These are phyloP conservation scores for Blastocystis sp. DNA, from an alignment of 352 stramenopile species.

Conservation along the genomic window DNA sequence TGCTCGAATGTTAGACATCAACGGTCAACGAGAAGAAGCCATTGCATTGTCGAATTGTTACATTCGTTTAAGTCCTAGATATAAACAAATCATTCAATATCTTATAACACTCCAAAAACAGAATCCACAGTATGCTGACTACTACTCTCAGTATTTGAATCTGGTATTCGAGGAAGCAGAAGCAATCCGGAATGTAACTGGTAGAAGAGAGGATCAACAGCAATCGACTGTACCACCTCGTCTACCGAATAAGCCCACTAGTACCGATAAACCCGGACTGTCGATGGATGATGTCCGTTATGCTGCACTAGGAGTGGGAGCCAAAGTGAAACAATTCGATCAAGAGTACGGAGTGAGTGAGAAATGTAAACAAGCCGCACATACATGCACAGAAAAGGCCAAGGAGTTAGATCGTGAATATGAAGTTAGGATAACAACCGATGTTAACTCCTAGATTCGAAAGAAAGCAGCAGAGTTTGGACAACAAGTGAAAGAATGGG, in stretches of 20 bases:
- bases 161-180: constrained; percentile 19
- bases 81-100: background rate
- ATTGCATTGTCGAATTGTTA: background rate
- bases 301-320: background rate
- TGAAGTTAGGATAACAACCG: background rate
- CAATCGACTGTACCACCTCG: background rate
- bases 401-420: constrained; percentile 37
- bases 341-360: background rate
- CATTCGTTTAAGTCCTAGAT: background rate
- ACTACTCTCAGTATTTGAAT: constrained; percentile 39
- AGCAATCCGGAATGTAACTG: background rate
- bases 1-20: constrained; percentile 11
- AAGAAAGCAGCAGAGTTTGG: constrained; percentile 16
- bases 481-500: constrained; percentile 35
- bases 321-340: constrained; percentile 20
- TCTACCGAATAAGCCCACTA: background rate
- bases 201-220: background rate
- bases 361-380: constrained; percentile 4
- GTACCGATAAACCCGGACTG: too few species aligned
- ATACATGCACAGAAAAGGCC: background rate
- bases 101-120: background rate
- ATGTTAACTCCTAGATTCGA: constrained; percentile 2
- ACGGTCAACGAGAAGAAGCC: background rate
- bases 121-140: background rate
- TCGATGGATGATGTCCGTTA: background rate